Base-by-base conservation (phyloP, 805 yeast genomes). In the Kurtzmaniella cleridarum region DNA sequence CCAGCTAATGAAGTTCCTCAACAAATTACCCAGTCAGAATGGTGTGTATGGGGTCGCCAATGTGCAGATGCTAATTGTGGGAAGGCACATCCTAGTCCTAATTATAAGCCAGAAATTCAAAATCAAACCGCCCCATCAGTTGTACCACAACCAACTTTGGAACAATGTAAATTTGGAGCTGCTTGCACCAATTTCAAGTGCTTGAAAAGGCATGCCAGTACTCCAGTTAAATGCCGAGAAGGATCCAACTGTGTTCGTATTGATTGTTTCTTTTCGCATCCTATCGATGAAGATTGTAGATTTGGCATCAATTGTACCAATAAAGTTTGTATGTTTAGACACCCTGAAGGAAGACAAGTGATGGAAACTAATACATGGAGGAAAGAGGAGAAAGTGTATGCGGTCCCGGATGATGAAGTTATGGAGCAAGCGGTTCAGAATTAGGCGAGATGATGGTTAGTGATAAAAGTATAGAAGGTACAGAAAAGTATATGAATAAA, bases 251-350 rank as follows among this genome's bases (percentile, higher is more conserved):
- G 97, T 66, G 73, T 77, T 14, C 78, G 95, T 60, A 67, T 78
- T 35, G 93, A 89, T 59, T 89, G 97, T 64, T 69, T 74, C 36
- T 89, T 87, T 60, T 73, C 84, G 15, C 97, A 89, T 60, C 95
- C 95, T 31, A 66, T 86, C 30, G 71, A 71, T 46, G 90, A 83
- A 54, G 81, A 74, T 38, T 89, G 97, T 66, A 84, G 83, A 50
- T 89, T 80, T 60, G 95, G 88, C 11, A 69, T 70, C 41, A 76
- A 77, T 45, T 89, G 97, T 64, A 76, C 72, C 50, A 87, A 86
- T 59, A 69, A 69, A 37, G 68, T 71, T 39, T 89, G 97, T 70
- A 59, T 79, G 47, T 89, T 70, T 63, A 73, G 72, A 51, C 97
- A 89, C 61, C 95, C 96, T 11, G 82, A 78, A 41, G 93, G 87